Percentiles rank a stretch among this genome's conserved stretches.
These are phyloP conservation scores for Epichloe festucae DNA, from an alignment of 2,329 filamentous ascomycete species.

Conservation along the genomic window DNA sequence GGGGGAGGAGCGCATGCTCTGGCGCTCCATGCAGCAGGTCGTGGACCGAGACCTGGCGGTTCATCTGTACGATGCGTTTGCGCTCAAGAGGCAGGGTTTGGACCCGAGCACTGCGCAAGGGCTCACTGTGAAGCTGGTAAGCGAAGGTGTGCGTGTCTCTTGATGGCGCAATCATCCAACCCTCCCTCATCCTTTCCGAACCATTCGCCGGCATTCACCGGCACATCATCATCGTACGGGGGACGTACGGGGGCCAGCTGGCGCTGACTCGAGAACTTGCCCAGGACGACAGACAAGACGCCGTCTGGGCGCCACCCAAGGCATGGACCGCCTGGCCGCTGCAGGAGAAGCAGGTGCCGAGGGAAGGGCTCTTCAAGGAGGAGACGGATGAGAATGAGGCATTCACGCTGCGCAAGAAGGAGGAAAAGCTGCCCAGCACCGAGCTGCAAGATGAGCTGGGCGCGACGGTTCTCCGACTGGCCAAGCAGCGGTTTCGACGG, in stretches of 20 bases:
- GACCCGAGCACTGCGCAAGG: slow-evolving; percentile 15
- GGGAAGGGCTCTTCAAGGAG: slow-evolving; percentile 35
- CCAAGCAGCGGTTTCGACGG: slow-evolving; percentile 49
- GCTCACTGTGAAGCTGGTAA: slow-evolving; percentile 17
- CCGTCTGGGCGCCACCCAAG: slow-evolving; percentile 39
- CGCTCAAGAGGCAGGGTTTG: slow-evolving; percentile 37
- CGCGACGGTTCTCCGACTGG: slow-evolving; percentile 50
- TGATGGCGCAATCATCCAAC: no score
- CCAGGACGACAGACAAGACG: slow-evolving; percentile 18
- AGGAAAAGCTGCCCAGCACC: slow-evolving; percentile 37
- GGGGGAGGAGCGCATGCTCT: slow-evolving; percentile 46
- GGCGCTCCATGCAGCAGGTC: slow-evolving; percentile 48
- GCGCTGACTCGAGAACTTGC: background rate
- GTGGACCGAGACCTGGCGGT: slow-evolving; percentile 54
- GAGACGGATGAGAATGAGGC: slow-evolving; percentile 33
- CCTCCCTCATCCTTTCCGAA: no score
- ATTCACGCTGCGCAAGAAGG: slow-evolving; percentile 35
- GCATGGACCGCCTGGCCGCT: slow-evolving; percentile 83
- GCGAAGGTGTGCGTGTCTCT: background rate
- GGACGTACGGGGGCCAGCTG: background rate
- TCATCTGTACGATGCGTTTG: slow-evolving; percentile 70
- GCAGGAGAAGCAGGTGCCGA: slow-evolving; percentile 46
- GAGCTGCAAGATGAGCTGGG: slow-evolving; percentile 58
- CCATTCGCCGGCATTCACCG: no score
- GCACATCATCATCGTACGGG: no score